Evolutionary conservation across 495 filamentous ascomycete species (phyloP), one percentile per base, ranked within the genome.

Genomic region (Jackrogersella minutella): DNA sequence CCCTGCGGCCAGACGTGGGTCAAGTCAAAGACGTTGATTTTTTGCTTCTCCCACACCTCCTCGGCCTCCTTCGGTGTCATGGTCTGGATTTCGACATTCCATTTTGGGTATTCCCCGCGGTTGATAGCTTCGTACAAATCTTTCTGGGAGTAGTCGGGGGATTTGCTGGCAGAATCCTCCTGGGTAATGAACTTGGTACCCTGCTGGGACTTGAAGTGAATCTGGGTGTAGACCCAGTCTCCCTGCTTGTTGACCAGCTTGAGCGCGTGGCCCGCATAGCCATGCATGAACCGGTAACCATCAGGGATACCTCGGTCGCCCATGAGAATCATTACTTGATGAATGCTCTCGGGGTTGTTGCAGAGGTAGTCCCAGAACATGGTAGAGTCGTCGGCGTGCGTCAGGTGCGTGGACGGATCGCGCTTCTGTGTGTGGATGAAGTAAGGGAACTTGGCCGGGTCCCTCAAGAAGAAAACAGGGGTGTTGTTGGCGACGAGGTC

Each of bases 391-490:
- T 61, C 58, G 5, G 83, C 78, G 62, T 84, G 78, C 13, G 73
- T 76, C 28, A 83, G 60, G 68, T 87, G 84, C 43, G 88, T 92
- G 62, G 87, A 82, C 1, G 90, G 90, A 68, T 92, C 83, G 2
- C 88, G 81, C 80, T 92, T 91, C 70, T 91, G 89, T 10, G 90
- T 88, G 68, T 90, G 90, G 69, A 91, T 92, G 72, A 93, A 86
- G 53, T 85, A 78, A 19, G 91, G 90, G 74, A 91, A 91, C 73
- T 92, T 91, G 74, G 85, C 78, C 2, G 90, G 88, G 62, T 93
- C 90, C n/a, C 90, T 86, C n/a, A 91, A 71, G 81, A 93, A 93
- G 83, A 93, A 93, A 30, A 93, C 82, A 0, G 90, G 90, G 0
- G 85, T 87, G 73, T 89, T 86, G 77, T 89, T 89, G 70, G 82